Evolutionary conservation across 106 monocot genomes (phyloP).

Genomic region (Dioscorea dumetorum): DNA sequence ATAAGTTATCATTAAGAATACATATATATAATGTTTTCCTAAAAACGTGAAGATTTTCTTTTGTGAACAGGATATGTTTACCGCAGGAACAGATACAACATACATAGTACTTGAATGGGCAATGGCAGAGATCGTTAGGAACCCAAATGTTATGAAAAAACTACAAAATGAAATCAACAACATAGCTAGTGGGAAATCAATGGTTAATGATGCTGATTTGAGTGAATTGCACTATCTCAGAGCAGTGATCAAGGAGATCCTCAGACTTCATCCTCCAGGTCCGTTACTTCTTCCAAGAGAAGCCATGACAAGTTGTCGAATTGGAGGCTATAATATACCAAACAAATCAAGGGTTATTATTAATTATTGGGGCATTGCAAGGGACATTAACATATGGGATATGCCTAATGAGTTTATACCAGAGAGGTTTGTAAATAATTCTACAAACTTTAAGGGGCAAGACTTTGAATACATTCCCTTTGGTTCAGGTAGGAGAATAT

Average conservation of each 20-base stretch:
- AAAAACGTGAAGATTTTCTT: too few species aligned
- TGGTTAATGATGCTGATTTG: neutral
- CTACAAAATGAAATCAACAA: constrained; percentile 26
- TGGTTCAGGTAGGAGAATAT: constrained; percentile 1
- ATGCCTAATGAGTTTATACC: neutral
- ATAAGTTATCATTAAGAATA: too few species aligned
- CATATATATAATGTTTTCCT: too few species aligned
- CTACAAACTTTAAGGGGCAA: neutral
- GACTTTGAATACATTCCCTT: constrained; percentile 1
- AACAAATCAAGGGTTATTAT: neutral
- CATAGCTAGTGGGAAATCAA: neutral
- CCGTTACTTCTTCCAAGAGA: constrained; percentile 2
- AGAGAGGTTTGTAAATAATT: neutral
- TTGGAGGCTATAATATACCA: neutral
- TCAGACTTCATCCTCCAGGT: neutral
- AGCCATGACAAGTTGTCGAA: neutral
- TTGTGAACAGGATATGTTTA: constrained; percentile 19
- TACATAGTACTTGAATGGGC: constrained; percentile 21
- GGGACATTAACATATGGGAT: neutral
- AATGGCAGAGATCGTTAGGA: constrained; percentile 28
- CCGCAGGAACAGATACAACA: constrained; percentile 26
- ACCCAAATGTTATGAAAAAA: constrained; percentile 24
- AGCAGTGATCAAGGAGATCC: neutral
- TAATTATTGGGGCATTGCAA: neutral
- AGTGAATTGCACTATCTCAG: neutral